Evolutionary conservation across 495 filamentous ascomycete genomes (phyloP).

Genomic region (Darksidea phi): DNA sequence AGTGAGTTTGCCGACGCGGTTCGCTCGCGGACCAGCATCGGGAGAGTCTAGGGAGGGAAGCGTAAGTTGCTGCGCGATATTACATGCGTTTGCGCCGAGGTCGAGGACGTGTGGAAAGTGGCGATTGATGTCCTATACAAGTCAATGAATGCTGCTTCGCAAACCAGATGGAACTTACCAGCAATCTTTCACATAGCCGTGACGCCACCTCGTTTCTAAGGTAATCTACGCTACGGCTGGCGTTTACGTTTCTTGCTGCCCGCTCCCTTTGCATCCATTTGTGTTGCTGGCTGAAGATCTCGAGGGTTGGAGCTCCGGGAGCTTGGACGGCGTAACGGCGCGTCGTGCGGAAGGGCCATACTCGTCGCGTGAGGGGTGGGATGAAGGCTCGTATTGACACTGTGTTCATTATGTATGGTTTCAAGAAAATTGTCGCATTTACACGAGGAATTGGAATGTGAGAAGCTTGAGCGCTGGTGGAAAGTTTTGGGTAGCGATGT

Average conservation of each 20-base stretch:
- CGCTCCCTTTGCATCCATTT: conserved; percentile 93
- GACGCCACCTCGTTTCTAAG: conserved; percentile 86
- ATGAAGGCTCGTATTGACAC: conserved; percentile 31
- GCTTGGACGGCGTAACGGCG: conserved; percentile 73
- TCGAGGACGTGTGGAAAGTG: conserved; percentile 82
- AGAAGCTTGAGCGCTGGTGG: neutral
- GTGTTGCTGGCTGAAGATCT: conserved; percentile 84
- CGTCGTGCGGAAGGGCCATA: conserved; percentile 15
- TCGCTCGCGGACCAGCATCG: conserved; percentile 61
- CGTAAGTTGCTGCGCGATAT: conserved; percentile 79
- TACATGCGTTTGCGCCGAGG: conserved; percentile 92
- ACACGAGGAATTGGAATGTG: conserved; percentile 1
- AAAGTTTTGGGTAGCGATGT: conserved; percentile 8
- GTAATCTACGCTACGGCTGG: conserved; percentile 80
- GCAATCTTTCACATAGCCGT: conserved; percentile 79
- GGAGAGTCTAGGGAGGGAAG: conserved; percentile 54
- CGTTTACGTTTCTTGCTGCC: conserved; percentile 66
- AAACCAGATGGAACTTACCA: conserved; percentile 53
- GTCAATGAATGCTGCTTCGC: neutral
- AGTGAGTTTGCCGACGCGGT: conserved; percentile 66
- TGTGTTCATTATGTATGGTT: conserved; percentile 12
- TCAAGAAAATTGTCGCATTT: neutral
- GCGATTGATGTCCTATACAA: conserved; percentile 79
- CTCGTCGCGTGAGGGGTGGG: conserved; percentile 24
- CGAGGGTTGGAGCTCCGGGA: conserved; percentile 69